Percentiles rank a stretch among this genome's conserved stretches.
Conservation (phyloP, 352 stramenopile species). For the Pythium apleroticum region DNA sequence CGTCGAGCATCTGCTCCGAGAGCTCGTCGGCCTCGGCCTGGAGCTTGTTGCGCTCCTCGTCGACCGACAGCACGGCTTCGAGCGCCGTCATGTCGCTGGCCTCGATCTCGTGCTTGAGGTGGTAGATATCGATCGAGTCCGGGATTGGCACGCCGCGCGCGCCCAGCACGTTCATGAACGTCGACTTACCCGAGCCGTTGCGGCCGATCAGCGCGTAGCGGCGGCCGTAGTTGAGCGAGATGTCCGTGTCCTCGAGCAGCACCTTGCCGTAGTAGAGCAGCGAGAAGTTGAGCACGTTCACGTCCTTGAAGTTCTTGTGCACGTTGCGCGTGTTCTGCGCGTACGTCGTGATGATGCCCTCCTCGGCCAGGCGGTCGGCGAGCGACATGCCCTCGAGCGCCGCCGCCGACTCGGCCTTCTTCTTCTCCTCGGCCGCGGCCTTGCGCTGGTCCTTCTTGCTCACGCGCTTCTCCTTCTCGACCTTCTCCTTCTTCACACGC, state of each 20-base stretch:
- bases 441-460: slow-evolving; percentile 80
- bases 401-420: slow-evolving; percentile 60
- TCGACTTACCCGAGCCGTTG: slow-evolving; percentile 97
- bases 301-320: slow-evolving; percentile 96
- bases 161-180: slow-evolving; percentile 97
- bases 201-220: slow-evolving; percentile 96
- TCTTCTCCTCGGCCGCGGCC: slow-evolving; percentile 77
- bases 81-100: slow-evolving; percentile 93
- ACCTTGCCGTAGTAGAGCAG: slow-evolving; percentile 96
- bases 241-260: slow-evolving; percentile 95
- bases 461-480: slow-evolving; percentile 40
- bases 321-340: slow-evolving; percentile 89
- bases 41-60: slow-evolving; percentile 92
- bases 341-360: slow-evolving; percentile 97
- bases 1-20: slow-evolving; percentile 89
- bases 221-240: slow-evolving; percentile 97
- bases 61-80: slow-evolving; percentile 94
- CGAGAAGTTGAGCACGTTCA: slow-evolving; percentile 97
- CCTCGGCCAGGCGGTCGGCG: slow-evolving; percentile 88
- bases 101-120: slow-evolving; percentile 96
- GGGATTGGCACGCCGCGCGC: slow-evolving; percentile 94
- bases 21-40: slow-evolving; percentile 92
- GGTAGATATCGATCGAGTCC: slow-evolving; percentile 96
- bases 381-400: slow-evolving; percentile 72
- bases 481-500: slow-evolving; percentile 63